Evolutionary conservation across 768 basidiomycete genomes (phyloP), one percentile per base, ranked within the genome.

Genomic region (Amanita polypyramis): DNA sequence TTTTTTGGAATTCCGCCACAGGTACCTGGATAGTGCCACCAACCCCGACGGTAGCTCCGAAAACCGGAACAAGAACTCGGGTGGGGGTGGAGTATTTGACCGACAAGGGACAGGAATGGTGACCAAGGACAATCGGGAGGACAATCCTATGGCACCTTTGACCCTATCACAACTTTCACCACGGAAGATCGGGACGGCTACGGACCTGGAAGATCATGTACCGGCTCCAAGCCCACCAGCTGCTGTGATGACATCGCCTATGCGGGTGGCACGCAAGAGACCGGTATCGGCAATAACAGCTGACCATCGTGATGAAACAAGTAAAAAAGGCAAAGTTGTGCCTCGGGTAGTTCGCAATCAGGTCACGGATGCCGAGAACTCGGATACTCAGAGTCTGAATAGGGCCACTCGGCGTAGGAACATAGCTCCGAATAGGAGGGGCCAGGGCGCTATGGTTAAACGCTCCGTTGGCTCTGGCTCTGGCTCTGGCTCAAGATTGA

Each of bases 131-230:
- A 21, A 42, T 29, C 30, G 36, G 35, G 35, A 9, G 20, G 46
- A 47, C 8, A 25, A 40, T 33, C 41, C 47, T 42, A 49, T 55
- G 50, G 45, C 44, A 36, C 63, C 62, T 27, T 56, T 78, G 34
- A 74, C 72, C 40, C 38, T 76, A 52, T 77, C 76, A 34, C 73
- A 78, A 55, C 62, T 77, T 54, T 79, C 77, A 5, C 75, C 75
- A 51, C 57, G 49, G 46, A 66, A 64, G 51, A 33, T 52, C 43
- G 23, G 51, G 36, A 40, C 48, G 12, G 53, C 50, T 33, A 23
- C 32, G 15, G 12, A 36, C 14, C 38, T 37, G 17, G 46, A 46
- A 19, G 42, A 51, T 30, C 44, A 19, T 38, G 44, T 25, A 52
- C 52, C 55, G 20, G 17, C 43, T 8, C 33, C 29, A 25, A 12